Conservation (phyloP, 805 yeast species). For the Saccharomycopsis babjevae region DNA sequence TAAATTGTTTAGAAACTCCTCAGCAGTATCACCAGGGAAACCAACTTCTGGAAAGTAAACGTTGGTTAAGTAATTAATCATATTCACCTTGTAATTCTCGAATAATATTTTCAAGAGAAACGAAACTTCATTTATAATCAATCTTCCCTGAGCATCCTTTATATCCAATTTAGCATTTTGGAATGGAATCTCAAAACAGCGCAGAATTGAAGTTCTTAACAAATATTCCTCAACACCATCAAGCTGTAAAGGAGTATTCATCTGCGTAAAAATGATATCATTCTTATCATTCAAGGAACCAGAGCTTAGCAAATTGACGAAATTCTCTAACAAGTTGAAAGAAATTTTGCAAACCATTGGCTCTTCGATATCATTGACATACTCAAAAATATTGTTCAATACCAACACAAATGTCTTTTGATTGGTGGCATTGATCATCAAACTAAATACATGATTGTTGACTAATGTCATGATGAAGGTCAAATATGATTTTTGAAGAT, state of each 20-base stretch:
- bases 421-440: slow-evolving; percentile 63
- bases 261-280: slow-evolving; percentile 39
- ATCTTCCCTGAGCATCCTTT: slow-evolving; percentile 71
- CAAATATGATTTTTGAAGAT: slow-evolving; percentile 60
- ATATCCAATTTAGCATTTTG: slow-evolving; percentile 53
- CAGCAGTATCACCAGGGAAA: slow-evolving; percentile 47
- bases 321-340: slow-evolving; percentile 54
- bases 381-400: slow-evolving; percentile 52
- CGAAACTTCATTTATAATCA: slow-evolving; percentile 66
- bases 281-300: slow-evolving; percentile 55
- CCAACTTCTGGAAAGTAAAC: slow-evolving; percentile 41
- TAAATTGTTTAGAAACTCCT: slow-evolving; percentile 53
- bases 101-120: slow-evolving; percentile 56
- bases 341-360: slow-evolving; percentile 59
- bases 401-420: slow-evolving; percentile 48
- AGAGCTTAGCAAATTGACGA: slow-evolving; percentile 53
- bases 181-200: slow-evolving; percentile 74
- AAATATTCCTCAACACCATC: slow-evolving; percentile 67
- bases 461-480: slow-evolving; percentile 59
- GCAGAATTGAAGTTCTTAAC: slow-evolving; percentile 53
- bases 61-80: slow-evolving; percentile 44
- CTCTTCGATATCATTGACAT: slow-evolving; percentile 54
- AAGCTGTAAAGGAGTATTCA: slow-evolving; percentile 36
- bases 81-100: slow-evolving; percentile 35
- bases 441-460: slow-evolving; percentile 68